phyloP scores from a whole-genome alignment of 2,329 filamentous ascomycete species.

The Pestalotiopsis sp. region DNA sequence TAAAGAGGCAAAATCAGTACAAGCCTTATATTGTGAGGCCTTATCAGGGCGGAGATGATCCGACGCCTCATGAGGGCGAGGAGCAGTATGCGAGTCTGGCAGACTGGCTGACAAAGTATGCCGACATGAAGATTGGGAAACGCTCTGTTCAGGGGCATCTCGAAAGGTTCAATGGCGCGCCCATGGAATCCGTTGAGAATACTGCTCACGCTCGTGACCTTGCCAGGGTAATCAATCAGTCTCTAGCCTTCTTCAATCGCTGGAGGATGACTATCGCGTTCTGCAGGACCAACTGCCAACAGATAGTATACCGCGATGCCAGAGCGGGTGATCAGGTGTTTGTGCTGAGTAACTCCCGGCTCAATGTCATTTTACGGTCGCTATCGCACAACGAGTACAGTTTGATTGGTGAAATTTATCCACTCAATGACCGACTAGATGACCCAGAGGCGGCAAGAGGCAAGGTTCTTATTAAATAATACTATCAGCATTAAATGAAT shows the following conservation, averaged over 20 bases:
- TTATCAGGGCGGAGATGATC: no score
- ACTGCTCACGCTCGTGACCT: neutral
- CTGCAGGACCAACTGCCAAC: neutral
- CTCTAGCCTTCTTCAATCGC: neutral
- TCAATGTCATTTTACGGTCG: neutral
- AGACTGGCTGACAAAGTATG: no score
- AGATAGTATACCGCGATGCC: neutral
- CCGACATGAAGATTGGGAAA: no score
- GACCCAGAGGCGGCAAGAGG: neutral
- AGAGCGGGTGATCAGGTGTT: neutral
- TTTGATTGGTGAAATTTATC: neutral
- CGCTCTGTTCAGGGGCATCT: neutral
- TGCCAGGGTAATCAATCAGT: neutral
- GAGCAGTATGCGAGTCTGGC: no score
- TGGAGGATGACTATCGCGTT: conserved; percentile 1
- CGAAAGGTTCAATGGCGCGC: neutral
- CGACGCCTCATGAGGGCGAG: no score
- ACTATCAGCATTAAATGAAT: no score
- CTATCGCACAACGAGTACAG: neutral
- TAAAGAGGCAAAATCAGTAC: no score
- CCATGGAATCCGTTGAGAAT: neutral
- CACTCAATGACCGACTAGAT: neutral
- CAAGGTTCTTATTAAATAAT: no score
- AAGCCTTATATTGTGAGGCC: no score
- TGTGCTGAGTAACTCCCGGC: neutral